Base-by-base conservation (phyloP, 169 alveolate genomes). In the Plasmodium chabaudi region DNA sequence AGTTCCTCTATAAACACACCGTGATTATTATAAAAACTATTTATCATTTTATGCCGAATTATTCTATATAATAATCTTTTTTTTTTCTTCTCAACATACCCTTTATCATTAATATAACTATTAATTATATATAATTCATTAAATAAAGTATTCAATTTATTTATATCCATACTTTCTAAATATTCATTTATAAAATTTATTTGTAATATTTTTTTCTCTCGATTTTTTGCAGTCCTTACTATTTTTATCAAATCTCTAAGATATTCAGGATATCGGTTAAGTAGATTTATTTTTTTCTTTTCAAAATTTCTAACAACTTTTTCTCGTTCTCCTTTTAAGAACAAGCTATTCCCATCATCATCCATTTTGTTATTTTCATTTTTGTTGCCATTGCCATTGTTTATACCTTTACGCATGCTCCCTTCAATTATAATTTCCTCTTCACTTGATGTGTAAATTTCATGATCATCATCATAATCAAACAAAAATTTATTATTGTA, bases 381-480 rank as follows among this genome's bases (percentile, higher is more conserved):
- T 10, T 72, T 34, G 5, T 59, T 42, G 44, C 46, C 44, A 42
- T 44, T 10, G 5, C 53, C 47, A 13, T 60, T 44, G 21, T 13
- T 44, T 55, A 13, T 75, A 51, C 27, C 65, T 15, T 39, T 65
- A 39, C 13, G 19, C 17, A 63, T 21, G 4, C 42, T 70, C 23
- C 59, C 60, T 51, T 86, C 91, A 4, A 86, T 63, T n/a, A 86
- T 57, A 53, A 86, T 70, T 86, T 86, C 91, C 10, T 86, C 91
- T 34, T 86, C 91, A 71, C 91, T 86, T 10, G 91, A 86, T 25
- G 91, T 86, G 17, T 70, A 86, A 3, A 86, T 86, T 65, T 86
- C 91, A 23, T 72, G 57, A 25, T 86, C 91, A 64, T 69, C 84
- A 70, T 86, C 91, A 47, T 86, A 86, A 21, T 86, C 91, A 70